Evolutionary conservation across 352 stramenopile species (phyloP), one percentile per base, ranked within the genome.

Genomic region (Phytophthora macrochlamydospora): DNA sequence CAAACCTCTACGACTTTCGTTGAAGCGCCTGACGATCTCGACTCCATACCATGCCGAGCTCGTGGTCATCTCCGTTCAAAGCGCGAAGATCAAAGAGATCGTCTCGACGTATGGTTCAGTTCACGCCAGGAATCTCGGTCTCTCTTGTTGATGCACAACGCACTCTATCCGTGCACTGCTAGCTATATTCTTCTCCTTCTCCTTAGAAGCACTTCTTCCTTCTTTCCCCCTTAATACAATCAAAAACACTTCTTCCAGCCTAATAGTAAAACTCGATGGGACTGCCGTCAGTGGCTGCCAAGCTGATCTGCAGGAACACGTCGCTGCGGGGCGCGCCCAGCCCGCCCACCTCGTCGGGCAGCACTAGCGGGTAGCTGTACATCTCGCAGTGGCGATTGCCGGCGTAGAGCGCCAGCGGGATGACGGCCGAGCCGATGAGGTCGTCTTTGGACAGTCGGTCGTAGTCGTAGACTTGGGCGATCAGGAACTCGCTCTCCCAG

Each of bases 401-500:
- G 8, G 79, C 73, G 61, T 79, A 92, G 13, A 92, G 78, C 52
- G 77, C 70, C 28, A 92, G 68, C 28, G 84, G 84, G 32, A 92
- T 85, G 9, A 89, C 66, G 7, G 83, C 83, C 54, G 79, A 89
- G 46, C 83, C 85, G 48, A 94, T 83, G 50, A 94, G 72, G 61
- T 94, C 83, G 63, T 92, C 85, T 38, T 73, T 69, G n/a, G 62
- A 78, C 33, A 90, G 76, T 14, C 75, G 71, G 56, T 91, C 83
- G 75, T 93, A 83, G 72, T 93, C 81, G 65, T 78, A 92, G 32
- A 93, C 85, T 18, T 89, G 70, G 37, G 85, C 78, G 14, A 89
- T 53, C 31, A 94, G 65, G 48, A 90, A 91, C 60, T 89, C 55
- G 64, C 75, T 76, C 67, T 91, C 74, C 74, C 76, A 89, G 53